These are phyloP conservation scores for Raffaelea ambrosiae DNA, from an alignment of 2,329 filamentous ascomycete species.

Conservation along the genomic window DNA sequence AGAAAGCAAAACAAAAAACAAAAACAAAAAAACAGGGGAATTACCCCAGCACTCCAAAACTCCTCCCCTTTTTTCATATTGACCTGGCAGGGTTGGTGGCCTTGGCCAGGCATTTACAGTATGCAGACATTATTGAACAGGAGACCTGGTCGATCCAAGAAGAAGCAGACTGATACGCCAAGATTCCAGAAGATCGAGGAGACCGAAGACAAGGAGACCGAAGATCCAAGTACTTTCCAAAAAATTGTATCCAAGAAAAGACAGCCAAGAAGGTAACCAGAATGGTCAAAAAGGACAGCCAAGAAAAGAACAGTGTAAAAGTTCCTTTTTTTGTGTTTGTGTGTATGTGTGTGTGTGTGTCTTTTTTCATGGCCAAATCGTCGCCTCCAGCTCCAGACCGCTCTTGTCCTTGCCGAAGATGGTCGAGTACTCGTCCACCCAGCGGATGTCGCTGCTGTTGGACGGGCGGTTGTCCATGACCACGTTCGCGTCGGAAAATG, in stretches of 20 bases:
- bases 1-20: not conserved
- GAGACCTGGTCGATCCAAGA: too few relatives aligned
- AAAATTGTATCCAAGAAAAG: not conserved
- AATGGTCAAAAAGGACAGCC: not conserved
- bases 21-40: not conserved
- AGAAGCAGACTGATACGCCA: too few relatives aligned
- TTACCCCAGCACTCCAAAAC: not conserved
- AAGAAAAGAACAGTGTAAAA: not conserved
- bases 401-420: constrained; percentile 18
- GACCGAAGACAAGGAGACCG: not conserved
- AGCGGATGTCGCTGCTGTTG: constrained; percentile 16
- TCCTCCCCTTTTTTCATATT: too few relatives aligned
- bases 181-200: too few relatives aligned
- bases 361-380: constrained; percentile 22
- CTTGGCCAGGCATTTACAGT: too few relatives aligned
- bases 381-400: constrained; percentile 12
- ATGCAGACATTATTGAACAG: too few relatives aligned
- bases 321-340: too few relatives aligned
- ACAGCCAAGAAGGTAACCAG: not conserved
- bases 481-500: constrained; percentile 14
- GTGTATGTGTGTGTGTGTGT: too few relatives aligned
- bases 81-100: too few relatives aligned
- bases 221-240: too few relatives aligned
- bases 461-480: constrained; percentile 4
- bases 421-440: constrained; percentile 23